Base-by-base conservation (phyloP, 306 rosid species). In the Begonia masoniana region DNA sequence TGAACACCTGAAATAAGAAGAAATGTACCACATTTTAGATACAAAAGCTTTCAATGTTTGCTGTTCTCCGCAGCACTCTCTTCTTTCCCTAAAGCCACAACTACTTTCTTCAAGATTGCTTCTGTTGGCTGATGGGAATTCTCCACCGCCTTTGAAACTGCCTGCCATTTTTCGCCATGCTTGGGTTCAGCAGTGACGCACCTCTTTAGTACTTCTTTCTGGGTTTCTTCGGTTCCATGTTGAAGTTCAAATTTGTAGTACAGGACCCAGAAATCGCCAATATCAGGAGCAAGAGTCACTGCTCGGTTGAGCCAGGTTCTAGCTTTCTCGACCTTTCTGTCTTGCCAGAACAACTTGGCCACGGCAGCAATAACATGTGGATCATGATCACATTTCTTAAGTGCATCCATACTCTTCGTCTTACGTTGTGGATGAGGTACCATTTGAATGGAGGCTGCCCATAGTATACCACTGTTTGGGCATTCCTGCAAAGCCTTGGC, bases 361-460 rank as follows among this genome's bases (percentile, higher is more conserved):
- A 81, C 95, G 36, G 94, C 85, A 48, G 88, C 92, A 55, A 79
- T 77, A 54, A 88, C 88, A 58, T 84, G 85, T 36, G 96, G 84
- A 68, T 84, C 96, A 26, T 84, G 94, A 65, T 88, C 96, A 59
- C 85, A 83, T 77, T 88, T 88, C 78, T 83, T 84, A 24, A 83
- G 78, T 53, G 96, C 94, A 75, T 88, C 96, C 82, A 65, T 75
- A 58, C 94, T 88, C 75, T 81, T 88, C 13, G 79, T 84, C 73
- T 77, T 88, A 10, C 94, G 71, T 59, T 88, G 96, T 4, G 96
- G 96, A 50, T 91, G 94, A 9, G 96, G 96, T 56, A 73, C 96
- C 96, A 88, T 81, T 72, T 88, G 92, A 63, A 88, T 84, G 12
- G 88, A 84, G 7, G 91, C 83, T 47, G 96, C 95, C 94, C 94